phyloP scores from a whole-genome alignment of 1,284 basidiomycete genomes.

The Cutaneotrichosporon dermatis region DNA sequence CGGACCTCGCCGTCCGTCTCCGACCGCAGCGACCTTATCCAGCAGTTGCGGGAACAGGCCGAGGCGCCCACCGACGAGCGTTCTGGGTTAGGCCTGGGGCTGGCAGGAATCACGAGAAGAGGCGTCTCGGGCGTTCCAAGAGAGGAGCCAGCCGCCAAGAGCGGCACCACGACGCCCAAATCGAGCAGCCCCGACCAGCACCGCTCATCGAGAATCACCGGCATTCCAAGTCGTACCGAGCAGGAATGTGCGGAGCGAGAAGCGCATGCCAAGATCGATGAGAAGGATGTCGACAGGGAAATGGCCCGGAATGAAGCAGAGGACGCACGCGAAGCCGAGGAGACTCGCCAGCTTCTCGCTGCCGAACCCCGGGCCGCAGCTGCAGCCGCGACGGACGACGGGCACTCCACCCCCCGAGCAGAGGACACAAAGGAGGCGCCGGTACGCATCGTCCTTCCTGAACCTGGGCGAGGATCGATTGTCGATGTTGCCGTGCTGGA shows the following conservation, averaged over 20 bases:
- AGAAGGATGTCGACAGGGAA: conserved; percentile 38
- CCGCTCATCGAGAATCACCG: neutral
- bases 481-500: conserved; percentile 34
- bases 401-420: neutral
- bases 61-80: conserved; percentile 12
- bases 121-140: conserved; percentile 25
- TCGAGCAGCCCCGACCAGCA: neutral
- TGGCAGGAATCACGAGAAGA: conserved; percentile 30
- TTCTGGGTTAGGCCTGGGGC: conserved; percentile 25
- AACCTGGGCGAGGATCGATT: conserved; percentile 29
- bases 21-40: conserved; percentile 27
- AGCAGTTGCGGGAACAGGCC: conserved; percentile 34
- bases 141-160: conserved; percentile 20
- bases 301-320: conserved; percentile 34
- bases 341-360: conserved; percentile 20
- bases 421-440: neutral
- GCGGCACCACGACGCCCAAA: neutral
- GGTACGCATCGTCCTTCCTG: conserved; percentile 27
- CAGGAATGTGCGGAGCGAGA: conserved; percentile 15
- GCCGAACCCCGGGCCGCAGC: conserved; percentile 1
- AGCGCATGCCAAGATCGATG: conserved; percentile 27
- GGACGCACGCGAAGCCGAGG: conserved; percentile 22
- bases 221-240: neutral
- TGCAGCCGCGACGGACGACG: neutral
- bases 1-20: conserved; percentile 9